Evolutionary conservation across 2,329 filamentous ascomycete species (phyloP).

Genomic region (Aspergillus ruber): DNA sequence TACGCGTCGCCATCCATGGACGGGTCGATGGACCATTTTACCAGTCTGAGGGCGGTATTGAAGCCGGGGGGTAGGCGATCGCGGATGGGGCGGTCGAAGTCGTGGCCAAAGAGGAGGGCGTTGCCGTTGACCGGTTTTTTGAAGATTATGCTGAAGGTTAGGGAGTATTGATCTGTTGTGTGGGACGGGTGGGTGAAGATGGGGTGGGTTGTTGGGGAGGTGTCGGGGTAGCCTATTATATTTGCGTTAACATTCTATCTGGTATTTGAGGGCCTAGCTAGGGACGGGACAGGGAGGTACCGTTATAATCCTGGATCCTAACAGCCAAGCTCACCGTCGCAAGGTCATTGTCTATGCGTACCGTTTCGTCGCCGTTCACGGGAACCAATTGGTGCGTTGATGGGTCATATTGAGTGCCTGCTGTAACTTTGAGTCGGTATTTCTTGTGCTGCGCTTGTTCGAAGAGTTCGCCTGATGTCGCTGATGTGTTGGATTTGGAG

Average conservation of each 20-base stretch:
- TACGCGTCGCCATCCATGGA: slow-evolving; percentile 86
- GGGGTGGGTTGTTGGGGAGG: slow-evolving; percentile 61
- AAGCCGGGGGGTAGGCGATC: slow-evolving; percentile 83
- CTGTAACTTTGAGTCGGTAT: slow-evolving; percentile 75
- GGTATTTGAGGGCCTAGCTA: neutral
- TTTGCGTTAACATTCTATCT: too few species aligned
- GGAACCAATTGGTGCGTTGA: slow-evolving; percentile 65
- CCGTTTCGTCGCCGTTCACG: slow-evolving; percentile 63
- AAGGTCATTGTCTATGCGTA: slow-evolving; percentile 57
- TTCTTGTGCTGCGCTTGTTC: slow-evolving; percentile 5
- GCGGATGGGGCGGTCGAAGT: slow-evolving; percentile 86
- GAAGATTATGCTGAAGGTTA: slow-evolving; percentile 72
- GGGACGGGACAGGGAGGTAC: slow-evolving; percentile 12
- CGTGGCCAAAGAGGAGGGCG: slow-evolving; percentile 86
- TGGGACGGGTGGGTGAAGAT: slow-evolving; percentile 74
- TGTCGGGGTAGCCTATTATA: slow-evolving; percentile 58
- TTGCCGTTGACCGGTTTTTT: slow-evolving; percentile 59
- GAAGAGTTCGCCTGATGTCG: neutral
- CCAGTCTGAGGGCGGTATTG: slow-evolving; percentile 72
- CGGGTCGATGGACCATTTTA: slow-evolving; percentile 87
- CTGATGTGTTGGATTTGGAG: neutral
- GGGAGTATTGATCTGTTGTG: slow-evolving; percentile 72
- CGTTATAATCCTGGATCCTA: slow-evolving; percentile 60
- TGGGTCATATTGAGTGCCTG: slow-evolving; percentile 68
- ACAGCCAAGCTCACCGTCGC: slow-evolving; percentile 66